Evolutionary conservation across 495 filamentous ascomycete genomes (phyloP), one percentile per base, ranked within the genome.

Genomic region (Thermothielavioides terrestris): DNA sequence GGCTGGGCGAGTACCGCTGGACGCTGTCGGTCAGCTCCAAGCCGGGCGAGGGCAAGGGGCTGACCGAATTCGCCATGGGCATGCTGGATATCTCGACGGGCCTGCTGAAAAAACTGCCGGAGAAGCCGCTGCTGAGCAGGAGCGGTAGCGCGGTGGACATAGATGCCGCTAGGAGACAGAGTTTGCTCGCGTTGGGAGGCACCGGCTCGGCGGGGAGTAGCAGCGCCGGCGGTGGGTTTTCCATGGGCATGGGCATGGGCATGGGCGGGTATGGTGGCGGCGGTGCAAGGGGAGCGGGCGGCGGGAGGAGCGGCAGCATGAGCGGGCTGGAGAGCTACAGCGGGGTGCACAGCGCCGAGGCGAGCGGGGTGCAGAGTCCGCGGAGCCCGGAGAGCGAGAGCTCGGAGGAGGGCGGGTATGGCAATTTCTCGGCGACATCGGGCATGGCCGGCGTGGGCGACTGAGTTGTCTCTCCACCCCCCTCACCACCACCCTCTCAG

Each of bases 1-100:
- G 92, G 3, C 72, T 96, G 10, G 80, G 80, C 50, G 92, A 98
- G 71, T 96, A 95, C 63, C 74, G 88, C 38, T 98, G 92, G 92
- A 96, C 91, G 1, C 71, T 98, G 52, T 83, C 81, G 30, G 90
- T 97, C 27, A 86, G 81, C 64, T 81, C 79, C 52, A 88, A 89
- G 59, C 82, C 84, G 32, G 89, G 89, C 22, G 78, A 82, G 49
- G 65, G 63, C 22, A 70, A 66, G 32, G 65, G 70, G 12, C 84
- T 95, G 61, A 82, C 86, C 9, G 81, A 85, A 45, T 82, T 84
- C 57, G 86, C 86, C 18, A 80, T 88, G 65, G 77, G 77, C 20
- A 84, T 86, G 76, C 66, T 89, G 42, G 84, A 89, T 54, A 78
- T 77, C 46, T 74, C 69, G 27, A 75, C 77, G 2, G 77, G 77